A percentile compares a stretch with the other conserved stretches of the same genome.
phyloP scores from a whole-genome alignment of 352 stramenopile genomes.

The Peronosclerospora sorghi region DNA sequence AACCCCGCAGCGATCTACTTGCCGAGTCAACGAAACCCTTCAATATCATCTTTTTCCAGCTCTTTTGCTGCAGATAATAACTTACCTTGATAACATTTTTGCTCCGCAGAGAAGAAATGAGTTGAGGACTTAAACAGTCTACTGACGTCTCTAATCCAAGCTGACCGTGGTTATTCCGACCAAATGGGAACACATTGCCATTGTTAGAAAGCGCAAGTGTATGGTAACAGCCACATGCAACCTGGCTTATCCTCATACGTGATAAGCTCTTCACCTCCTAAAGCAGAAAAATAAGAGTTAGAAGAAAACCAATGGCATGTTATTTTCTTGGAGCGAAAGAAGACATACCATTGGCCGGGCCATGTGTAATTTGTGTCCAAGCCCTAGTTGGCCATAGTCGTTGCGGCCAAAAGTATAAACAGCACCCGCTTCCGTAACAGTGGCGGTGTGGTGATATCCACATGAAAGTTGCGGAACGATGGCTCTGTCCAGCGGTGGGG shows the following conservation, averaged over 20 bases:
- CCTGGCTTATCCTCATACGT: conserved; percentile 48
- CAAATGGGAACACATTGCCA: conserved; percentile 86
- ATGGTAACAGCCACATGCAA: conserved; percentile 81
- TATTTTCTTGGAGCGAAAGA: not conserved
- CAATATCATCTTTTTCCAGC: not conserved
- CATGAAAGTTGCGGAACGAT: conserved; percentile 72
- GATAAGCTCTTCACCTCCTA: conserved; percentile 44
- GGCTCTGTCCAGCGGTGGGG: conserved; percentile 43
- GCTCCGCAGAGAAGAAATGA: conserved; percentile 51
- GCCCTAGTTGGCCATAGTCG: conserved; percentile 88
- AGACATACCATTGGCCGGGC: conserved; percentile 35
- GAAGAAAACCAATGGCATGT: not conserved
- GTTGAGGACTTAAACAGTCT: conserved; percentile 62
- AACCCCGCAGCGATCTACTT: conserved; percentile 84
- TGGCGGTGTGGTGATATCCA: conserved; percentile 88
- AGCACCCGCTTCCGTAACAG: conserved; percentile 47
- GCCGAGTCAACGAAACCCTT: not conserved
- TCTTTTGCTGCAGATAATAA: not conserved
- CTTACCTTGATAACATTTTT: conserved; percentile 52
- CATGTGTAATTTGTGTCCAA: conserved; percentile 76
- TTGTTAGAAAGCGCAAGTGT: conserved; percentile 75
- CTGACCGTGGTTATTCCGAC: conserved; percentile 90
- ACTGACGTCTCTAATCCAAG: conserved; percentile 68
- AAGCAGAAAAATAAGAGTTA: conserved; percentile 1
- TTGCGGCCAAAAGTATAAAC: conserved; percentile 88